Conservation (phyloP, 164 flowering plant species). For the Magnolia officinalis region DNA sequence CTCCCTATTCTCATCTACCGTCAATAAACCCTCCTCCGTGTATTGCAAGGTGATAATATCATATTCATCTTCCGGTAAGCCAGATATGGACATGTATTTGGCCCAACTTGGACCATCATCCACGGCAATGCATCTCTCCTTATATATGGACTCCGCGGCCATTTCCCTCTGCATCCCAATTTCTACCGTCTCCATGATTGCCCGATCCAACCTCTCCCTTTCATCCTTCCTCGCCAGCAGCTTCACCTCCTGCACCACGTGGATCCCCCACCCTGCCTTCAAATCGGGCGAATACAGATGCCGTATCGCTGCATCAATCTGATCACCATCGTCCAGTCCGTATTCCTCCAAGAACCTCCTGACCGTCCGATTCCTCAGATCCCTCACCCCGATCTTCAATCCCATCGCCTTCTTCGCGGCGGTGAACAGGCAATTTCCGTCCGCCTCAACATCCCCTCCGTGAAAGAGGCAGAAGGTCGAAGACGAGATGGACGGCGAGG, state of each 20-base stretch:
- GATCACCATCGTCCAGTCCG: slow-evolving; percentile 39
- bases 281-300: slow-evolving; percentile 87
- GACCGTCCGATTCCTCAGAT: slow-evolving; percentile 72
- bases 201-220: slow-evolving; percentile 50
- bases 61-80: slow-evolving; percentile 71
- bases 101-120: slow-evolving; percentile 82
- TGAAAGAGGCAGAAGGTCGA: slow-evolving; percentile 61
- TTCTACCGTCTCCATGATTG: slow-evolving; percentile 64
- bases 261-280: slow-evolving; percentile 87
- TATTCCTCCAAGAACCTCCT: slow-evolving; percentile 66
- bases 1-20: slow-evolving; percentile 79
- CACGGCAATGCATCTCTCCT: slow-evolving; percentile 77
- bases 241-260: slow-evolving; percentile 88
- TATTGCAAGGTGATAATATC: slow-evolving; percentile 87
- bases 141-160: slow-evolving; percentile 90
- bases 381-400: slow-evolving; percentile 45
- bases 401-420: slow-evolving; percentile 63
- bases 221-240: slow-evolving; percentile 73
- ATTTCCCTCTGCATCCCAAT: slow-evolving; percentile 84
- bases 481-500: slow-evolving; percentile 23
- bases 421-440: slow-evolving; percentile 92
- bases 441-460: slow-evolving; percentile 91
- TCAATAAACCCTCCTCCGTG: slow-evolving; percentile 82
- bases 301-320: slow-evolving; percentile 44
- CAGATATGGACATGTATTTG: slow-evolving; percentile 85